Evolutionary conservation across 176 grass and related monocot genomes (phyloP).

Genomic region (Lolium multiflorum): DNA sequence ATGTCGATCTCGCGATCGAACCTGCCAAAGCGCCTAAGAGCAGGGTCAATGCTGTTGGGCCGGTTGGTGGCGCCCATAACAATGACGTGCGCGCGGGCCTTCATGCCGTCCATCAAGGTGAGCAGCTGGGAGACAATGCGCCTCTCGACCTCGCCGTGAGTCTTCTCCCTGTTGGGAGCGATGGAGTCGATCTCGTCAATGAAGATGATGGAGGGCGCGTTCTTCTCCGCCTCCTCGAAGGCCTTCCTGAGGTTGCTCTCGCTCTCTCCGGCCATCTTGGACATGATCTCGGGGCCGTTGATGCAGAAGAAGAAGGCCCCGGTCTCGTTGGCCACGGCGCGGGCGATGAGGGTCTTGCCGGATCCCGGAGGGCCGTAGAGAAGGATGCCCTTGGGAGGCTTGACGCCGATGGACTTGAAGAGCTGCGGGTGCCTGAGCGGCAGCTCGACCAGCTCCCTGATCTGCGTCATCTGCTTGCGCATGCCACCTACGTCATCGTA

Average conservation of each 20-base stretch:
- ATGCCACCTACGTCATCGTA: constrained; percentile 74
- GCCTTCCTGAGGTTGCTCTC: constrained; percentile 70
- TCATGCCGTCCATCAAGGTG: no score
- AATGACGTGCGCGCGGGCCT: constrained; percentile 59
- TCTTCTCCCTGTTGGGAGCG: constrained; percentile 57
- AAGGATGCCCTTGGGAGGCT: no score
- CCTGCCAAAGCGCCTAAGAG: no score
- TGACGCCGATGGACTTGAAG: no score
- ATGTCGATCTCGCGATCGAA: background rate
- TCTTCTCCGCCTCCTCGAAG: constrained; percentile 76
- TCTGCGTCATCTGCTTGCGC: constrained; percentile 62
- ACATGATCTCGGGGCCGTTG: no score
- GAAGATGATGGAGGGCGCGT: constrained; percentile 66
- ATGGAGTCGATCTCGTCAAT: constrained; percentile 73
- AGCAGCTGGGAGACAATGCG: no score
- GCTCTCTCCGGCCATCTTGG: constrained; percentile 59
- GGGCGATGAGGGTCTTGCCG: no score
- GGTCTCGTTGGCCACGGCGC: no score
- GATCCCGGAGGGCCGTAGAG: no score
- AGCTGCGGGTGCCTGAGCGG: no score
- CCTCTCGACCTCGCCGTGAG: no score
- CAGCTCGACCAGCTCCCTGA: constrained; percentile 37
- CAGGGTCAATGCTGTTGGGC: constrained; percentile 45
- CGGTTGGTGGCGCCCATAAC: constrained; percentile 71
- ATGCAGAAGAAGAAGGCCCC: no score